Evolutionary conservation across 495 filamentous ascomycete genomes (phyloP).

Genomic region (Xylaria palmicola): DNA sequence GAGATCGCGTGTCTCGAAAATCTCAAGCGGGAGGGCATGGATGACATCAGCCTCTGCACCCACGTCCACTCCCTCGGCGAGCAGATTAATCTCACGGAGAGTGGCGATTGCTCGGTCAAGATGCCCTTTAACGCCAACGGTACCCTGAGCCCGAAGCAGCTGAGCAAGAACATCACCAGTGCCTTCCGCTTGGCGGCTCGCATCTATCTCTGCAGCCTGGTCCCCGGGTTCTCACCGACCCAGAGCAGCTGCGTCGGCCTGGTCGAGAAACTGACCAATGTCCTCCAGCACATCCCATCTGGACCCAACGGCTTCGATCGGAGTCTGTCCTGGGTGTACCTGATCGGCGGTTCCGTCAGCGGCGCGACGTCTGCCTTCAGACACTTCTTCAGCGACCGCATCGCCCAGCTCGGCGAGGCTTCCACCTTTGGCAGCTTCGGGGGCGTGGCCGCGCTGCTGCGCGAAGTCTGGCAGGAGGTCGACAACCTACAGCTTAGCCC

Average conservation of each 20-base stretch:
- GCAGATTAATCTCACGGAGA: slow-evolving; percentile 81
- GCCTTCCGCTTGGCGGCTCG: slow-evolving; percentile 90
- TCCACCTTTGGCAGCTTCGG: slow-evolving; percentile 84
- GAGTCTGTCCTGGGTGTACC: slow-evolving; percentile 87
- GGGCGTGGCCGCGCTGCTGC: slow-evolving; percentile 72
- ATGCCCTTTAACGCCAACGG: slow-evolving; percentile 64
- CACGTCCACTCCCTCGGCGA: slow-evolving; percentile 79
- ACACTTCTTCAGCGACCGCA: slow-evolving; percentile 67
- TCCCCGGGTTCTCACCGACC: slow-evolving; percentile 77
- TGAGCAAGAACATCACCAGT: slow-evolving; percentile 81
- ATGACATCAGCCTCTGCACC: slow-evolving; percentile 77
- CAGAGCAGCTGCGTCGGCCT: slow-evolving; percentile 70
- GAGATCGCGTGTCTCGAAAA: slow-evolving; percentile 95
- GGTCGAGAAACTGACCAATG: slow-evolving; percentile 66
- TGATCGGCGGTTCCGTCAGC: slow-evolving; percentile 78
- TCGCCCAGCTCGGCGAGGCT: slow-evolving; percentile 67
- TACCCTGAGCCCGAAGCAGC: slow-evolving; percentile 73
- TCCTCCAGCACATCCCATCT: slow-evolving; percentile 75
- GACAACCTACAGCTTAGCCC: slow-evolving; percentile 51
- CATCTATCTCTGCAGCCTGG: slow-evolving; percentile 91
- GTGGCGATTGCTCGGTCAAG: slow-evolving; percentile 46
- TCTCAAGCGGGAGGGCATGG: slow-evolving; percentile 76
- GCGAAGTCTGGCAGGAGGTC: slow-evolving; percentile 76
- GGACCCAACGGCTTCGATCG: slow-evolving; percentile 84
- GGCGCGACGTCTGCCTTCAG: slow-evolving; percentile 70